phyloP scores from a whole-genome alignment of 2,329 filamentous ascomycete genomes.

The Colletotrichum endophyticum region DNA sequence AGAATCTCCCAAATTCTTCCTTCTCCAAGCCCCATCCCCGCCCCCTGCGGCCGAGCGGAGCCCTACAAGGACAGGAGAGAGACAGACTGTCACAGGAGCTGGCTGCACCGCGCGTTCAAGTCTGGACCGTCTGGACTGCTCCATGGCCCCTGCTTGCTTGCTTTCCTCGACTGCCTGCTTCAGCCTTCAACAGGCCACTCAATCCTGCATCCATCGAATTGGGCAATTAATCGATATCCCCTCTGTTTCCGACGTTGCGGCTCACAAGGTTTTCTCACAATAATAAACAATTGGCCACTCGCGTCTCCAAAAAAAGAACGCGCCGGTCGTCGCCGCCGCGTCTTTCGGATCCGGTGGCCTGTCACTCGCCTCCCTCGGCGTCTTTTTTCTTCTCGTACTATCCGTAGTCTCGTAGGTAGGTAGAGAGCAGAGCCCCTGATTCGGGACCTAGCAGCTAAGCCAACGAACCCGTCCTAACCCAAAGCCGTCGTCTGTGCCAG shows the following conservation, averaged over 20 bases:
- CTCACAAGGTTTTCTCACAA: background rate
- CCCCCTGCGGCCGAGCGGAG: conserved; percentile 13
- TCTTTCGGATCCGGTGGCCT: background rate
- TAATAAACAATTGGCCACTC: background rate
- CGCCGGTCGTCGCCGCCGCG: background rate
- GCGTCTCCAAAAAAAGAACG: background rate
- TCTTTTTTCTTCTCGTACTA: background rate
- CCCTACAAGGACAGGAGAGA: conserved; percentile 15
- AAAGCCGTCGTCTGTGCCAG: background rate
- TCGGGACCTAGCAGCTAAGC: background rate
- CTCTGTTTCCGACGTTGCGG: background rate
- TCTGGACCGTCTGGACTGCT: conserved; percentile 3
- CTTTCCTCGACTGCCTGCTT: background rate
- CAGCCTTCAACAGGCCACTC: background rate
- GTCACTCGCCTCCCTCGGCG: background rate
- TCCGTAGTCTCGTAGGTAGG: background rate
- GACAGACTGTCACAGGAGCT: conserved; percentile 12
- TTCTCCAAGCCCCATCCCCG: background rate
- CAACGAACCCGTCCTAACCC: background rate
- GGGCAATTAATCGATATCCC: background rate
- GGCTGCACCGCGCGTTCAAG: conserved; percentile 15
- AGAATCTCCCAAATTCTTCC: background rate
- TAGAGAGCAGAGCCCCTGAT: background rate
- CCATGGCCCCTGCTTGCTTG: conserved; percentile 1
- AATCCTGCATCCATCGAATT: background rate